Evolutionary conservation across 805 yeast species (phyloP), one percentile per base, ranked within the genome.

Genomic region (Wickerhamiella sorbophila): DNA sequence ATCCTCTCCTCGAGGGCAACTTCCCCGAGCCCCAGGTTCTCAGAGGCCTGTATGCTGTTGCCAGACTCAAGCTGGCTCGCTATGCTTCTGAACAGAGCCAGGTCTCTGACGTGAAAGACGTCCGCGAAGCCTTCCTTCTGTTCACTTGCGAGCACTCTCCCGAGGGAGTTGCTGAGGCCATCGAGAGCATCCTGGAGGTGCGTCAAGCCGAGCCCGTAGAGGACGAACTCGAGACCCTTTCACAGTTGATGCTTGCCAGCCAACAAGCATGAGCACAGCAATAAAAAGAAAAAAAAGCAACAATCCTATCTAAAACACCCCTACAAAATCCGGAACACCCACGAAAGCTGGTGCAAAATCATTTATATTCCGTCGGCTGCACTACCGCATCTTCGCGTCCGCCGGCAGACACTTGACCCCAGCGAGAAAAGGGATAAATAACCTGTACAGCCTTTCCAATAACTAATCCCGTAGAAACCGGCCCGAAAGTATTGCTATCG

Each of bases 401-500:
- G 15, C 79, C 77, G 1, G 36, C 41, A 1, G 70, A 67, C n/a
- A 72, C 59, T 0, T 52, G 52, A 1, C 79, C 79, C 56, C 71
- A 63, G 45, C 83, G 65, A 24, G 58, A 55, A 2, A 70, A 63
- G 1, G 95, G 96, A 78, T 81, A 84, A 36, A 86, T 59, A 1
- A 87, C 66, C 36, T 62, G 60, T 1, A 72, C 64, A 1, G 80
- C 94, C 52, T 75, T 80, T 1, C 95, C 96, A 9, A 82, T 54
- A 18, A 86, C 77, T 44, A 88, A 62, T 0, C 88, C 95, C 31
- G 75, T 70, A 14, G 94, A 78, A 0, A 88, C 71, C 0, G 96
- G 94, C 0, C 97, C 97, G 63, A 82, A 88, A 6, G 70, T 72
- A 58, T 86, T 87, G 40, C 88, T 77, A 61, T 88, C 97, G 1